phyloP scores from a whole-genome alignment of 148 eudicot genomes.

The Chenopodium album region DNA sequence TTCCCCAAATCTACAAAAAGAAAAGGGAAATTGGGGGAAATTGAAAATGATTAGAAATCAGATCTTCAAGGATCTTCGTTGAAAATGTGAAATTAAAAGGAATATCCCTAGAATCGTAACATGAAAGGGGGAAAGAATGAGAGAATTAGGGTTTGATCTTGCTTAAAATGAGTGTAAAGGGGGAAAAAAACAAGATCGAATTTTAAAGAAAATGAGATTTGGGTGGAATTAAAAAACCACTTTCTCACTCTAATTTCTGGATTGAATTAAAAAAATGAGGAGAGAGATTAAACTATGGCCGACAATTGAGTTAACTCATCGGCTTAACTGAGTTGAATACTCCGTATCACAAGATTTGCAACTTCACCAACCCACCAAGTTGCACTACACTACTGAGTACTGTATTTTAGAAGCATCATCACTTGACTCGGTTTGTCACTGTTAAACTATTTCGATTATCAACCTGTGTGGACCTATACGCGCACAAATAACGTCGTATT shows the following conservation, averaged over 20 bases:
- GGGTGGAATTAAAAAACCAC: background rate
- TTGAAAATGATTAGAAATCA: background rate
- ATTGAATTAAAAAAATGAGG: background rate
- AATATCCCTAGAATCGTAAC: slow-evolving; percentile 14
- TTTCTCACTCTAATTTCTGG: background rate
- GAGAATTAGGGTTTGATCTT: background rate
- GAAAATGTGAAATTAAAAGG: background rate
- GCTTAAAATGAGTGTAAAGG: background rate
- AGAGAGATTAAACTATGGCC: no score
- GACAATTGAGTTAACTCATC: no score
- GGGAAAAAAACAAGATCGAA: background rate
- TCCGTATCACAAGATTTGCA: no score
- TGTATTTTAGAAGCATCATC: no score
- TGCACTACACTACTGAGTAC: no score
- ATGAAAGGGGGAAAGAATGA: background rate
- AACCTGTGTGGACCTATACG: no score
- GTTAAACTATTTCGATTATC: no score
- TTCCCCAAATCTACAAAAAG: background rate
- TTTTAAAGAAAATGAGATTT: background rate
- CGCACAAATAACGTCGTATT: no score
- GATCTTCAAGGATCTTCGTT: slow-evolving; percentile 5
- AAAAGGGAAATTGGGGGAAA: slow-evolving; percentile 3
- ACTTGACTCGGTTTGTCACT: no score
- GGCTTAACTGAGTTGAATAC: no score
- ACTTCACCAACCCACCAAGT: no score